A percentile compares a stretch with the other conserved stretches of the same genome.
Conservation (phyloP, 73 alveolate genomes). For the Breviolum minutum region DNA sequence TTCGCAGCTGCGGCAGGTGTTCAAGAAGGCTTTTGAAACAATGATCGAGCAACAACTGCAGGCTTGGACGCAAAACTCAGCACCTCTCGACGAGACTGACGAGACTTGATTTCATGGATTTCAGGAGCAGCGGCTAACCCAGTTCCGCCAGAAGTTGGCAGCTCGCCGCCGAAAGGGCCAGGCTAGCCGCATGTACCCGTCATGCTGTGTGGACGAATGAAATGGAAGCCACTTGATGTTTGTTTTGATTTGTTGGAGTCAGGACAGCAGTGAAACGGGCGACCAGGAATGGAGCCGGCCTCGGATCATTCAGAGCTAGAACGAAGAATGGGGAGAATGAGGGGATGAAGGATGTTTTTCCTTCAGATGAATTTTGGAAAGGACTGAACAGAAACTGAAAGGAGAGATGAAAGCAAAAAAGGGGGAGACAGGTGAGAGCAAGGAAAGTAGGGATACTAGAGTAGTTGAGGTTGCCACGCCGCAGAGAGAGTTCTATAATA, state of each 20-base stretch:
- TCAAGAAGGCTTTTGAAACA: constrained; percentile 50
- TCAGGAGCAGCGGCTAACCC: constrained; percentile 71
- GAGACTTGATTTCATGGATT: neutral
- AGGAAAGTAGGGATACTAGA: no score
- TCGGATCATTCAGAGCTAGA: neutral
- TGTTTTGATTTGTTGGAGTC: neutral
- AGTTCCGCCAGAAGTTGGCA: constrained; percentile 69
- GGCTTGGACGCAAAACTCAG: neutral
- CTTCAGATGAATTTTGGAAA: no score
- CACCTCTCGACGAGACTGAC: neutral
- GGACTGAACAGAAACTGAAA: no score
- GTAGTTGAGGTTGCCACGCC: no score
- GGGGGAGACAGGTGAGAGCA: no score
- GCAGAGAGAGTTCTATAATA: no score
- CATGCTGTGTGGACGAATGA: no score
- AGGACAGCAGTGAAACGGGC: constrained; percentile 1
- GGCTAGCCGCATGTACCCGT: neutral
- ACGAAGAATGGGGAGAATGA: no score
- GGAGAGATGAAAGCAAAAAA: no score
- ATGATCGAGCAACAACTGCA: constrained; percentile 80
- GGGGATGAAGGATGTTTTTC: no score
- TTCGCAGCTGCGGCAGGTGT: constrained; percentile 3
- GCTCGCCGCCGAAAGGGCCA: constrained; percentile 55
- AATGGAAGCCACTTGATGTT: no score
- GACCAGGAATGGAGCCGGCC: constrained; percentile 29